Conservation (phyloP, 1,284 basidiomycete species). For the Pseudomicrostroma phylloplanum region DNA sequence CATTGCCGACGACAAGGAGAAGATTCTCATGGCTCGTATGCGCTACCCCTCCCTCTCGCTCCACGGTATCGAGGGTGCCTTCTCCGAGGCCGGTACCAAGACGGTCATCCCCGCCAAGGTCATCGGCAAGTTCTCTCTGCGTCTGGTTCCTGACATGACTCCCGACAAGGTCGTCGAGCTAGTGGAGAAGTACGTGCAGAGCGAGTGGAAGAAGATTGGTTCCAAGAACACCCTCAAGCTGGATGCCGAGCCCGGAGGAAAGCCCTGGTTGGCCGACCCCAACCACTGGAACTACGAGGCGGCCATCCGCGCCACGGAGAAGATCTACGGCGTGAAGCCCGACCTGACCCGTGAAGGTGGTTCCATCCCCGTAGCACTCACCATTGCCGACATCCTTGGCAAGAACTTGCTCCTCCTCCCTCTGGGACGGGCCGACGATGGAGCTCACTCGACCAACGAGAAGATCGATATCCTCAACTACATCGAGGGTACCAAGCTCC, state of each 20-base stretch:
- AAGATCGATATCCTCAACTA: conserved; percentile 84
- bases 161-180: conserved; percentile 52
- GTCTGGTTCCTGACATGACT: conserved; percentile 78
- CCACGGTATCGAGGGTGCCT: conserved; percentile 96
- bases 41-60: conserved; percentile 75
- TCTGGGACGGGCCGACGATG: conserved; percentile 70
- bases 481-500: conserved; percentile 67
- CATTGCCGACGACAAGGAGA: conserved; percentile 71
- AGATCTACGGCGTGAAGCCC: conserved; percentile 72
- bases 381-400: conserved; percentile 80
- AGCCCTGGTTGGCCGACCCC: conserved; percentile 49
- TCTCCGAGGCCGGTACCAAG: conserved; percentile 65
- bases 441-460: conserved; percentile 90
- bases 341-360: conserved; percentile 91
- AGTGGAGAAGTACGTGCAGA: conserved; percentile 42
- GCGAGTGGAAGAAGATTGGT: conserved; percentile 42
- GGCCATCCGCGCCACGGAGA: conserved; percentile 74
- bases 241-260: conserved; percentile 38
- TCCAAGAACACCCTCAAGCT: conserved; percentile 48
- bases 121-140: conserved; percentile 57
- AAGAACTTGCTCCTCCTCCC: conserved; percentile 73
- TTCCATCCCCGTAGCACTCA: conserved; percentile 90
- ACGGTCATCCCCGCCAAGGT: conserved; percentile 92
- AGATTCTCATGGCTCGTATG: conserved; percentile 75
- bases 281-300: conserved; percentile 92